Percentiles rank a stretch among this genome's conserved stretches.
phyloP scores from a whole-genome alignment of 208 protist genomes.

The Leptomonas pyrrhocoris region DNA sequence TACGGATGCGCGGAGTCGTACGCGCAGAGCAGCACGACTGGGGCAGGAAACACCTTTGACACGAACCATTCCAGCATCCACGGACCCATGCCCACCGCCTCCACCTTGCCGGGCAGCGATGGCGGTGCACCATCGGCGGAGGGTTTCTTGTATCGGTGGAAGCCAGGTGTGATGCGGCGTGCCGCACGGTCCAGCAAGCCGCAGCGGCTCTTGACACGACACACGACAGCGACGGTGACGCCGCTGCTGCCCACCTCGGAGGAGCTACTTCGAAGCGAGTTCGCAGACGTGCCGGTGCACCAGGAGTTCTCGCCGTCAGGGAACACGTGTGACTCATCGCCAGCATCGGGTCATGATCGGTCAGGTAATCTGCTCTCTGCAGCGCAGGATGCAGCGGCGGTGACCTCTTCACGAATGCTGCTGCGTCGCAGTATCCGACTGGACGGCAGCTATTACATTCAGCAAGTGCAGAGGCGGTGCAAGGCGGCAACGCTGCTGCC shows the following conservation, averaged over 20 bases:
- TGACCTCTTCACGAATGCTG: not conserved
- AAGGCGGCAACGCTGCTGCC: slow-evolving; percentile 13
- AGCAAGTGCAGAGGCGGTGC: slow-evolving; percentile 24
- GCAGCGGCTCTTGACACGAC: slow-evolving; percentile 8
- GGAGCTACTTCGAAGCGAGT: slow-evolving; percentile 11
- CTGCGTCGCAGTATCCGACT: slow-evolving; percentile 7
- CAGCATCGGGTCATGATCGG: too few relatives aligned
- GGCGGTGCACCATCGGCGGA: not conserved
- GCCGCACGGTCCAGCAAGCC: not conserved
- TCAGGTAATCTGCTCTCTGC: not conserved
- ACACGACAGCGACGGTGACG: slow-evolving; percentile 13
- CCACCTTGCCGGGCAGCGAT: slow-evolving; percentile 11
- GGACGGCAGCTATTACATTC: slow-evolving; percentile 6
- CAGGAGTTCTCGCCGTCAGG: not conserved
- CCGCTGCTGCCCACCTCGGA: slow-evolving; percentile 22
- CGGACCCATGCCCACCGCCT: not conserved
- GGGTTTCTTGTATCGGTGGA: slow-evolving; percentile 14
- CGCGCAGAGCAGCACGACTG: slow-evolving; percentile 10
- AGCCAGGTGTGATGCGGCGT: slow-evolving; percentile 1
- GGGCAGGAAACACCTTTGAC: slow-evolving; percentile 4
- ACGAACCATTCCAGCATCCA: not conserved
- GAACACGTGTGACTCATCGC: not conserved
- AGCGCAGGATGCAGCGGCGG: not conserved
- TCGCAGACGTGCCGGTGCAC: not conserved
- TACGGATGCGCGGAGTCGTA: not conserved